Percentiles rank a stretch among this genome's conserved stretches.
Evolutionary conservation across 1,284 basidiomycete species (phyloP).

Genomic region (Taiwanofungus camphoratus): DNA sequence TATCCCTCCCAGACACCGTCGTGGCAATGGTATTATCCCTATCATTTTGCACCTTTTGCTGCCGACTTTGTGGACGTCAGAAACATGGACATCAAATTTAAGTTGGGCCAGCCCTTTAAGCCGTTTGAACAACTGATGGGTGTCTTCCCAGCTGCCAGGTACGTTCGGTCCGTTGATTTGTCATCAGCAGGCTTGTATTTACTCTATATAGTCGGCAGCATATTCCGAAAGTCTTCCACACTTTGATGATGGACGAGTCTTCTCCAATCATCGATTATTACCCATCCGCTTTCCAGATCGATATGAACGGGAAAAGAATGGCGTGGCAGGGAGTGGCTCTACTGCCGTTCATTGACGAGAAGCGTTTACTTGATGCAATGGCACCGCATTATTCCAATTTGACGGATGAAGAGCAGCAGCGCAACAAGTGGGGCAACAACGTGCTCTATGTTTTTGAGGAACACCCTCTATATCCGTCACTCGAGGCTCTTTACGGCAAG

Average conservation of each 20-base stretch:
- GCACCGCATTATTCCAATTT: slow-evolving; percentile 67
- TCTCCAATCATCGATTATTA: slow-evolving; percentile 98
- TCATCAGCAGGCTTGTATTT: neutral
- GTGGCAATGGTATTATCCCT: slow-evolving; percentile 99
- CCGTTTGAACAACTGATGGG: slow-evolving; percentile 98
- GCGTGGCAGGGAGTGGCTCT: slow-evolving; percentile 98
- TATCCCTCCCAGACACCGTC: slow-evolving; percentile 69
- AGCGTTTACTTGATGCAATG: slow-evolving; percentile 82
- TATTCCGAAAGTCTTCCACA: slow-evolving; percentile 84
- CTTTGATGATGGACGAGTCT: slow-evolving; percentile 81
- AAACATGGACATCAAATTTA: slow-evolving; percentile 77
- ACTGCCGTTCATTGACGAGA: slow-evolving; percentile 93
- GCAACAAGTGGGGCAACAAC: slow-evolving; percentile 86
- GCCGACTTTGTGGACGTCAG: slow-evolving; percentile 86
- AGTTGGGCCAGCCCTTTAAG: slow-evolving; percentile 84
- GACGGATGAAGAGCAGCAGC: slow-evolving; percentile 73
- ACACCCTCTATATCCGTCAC: slow-evolving; percentile 80
- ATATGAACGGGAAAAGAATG: slow-evolving; percentile 99
- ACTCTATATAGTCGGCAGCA: slow-evolving; percentile 63
- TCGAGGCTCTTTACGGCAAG: slow-evolving; percentile 89
- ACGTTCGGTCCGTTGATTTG: slow-evolving; percentile 15
- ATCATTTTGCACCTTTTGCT: slow-evolving; percentile 98
- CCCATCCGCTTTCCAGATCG: slow-evolving; percentile 87
- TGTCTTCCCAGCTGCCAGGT: slow-evolving; percentile 94
- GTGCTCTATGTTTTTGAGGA: slow-evolving; percentile 84